Percentiles rank a stretch among this genome's conserved stretches.
These are phyloP conservation scores for Wickerhamiella hasegawae DNA, from an alignment of 805 yeast species.

Conservation along the genomic window DNA sequence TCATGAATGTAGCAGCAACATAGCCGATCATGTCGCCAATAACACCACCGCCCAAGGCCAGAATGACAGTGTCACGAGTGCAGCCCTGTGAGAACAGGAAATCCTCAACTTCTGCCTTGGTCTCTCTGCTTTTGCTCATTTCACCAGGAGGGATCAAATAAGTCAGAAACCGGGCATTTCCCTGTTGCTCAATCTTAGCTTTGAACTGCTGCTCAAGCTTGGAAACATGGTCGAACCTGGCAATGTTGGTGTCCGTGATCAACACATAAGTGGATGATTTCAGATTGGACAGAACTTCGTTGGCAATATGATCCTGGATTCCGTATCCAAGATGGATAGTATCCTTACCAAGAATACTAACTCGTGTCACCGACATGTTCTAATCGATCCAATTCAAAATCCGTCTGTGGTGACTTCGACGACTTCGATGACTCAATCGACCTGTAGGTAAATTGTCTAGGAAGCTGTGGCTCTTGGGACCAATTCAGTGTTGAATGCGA, in stretches of 20 bases:
- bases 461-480: no score
- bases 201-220: constrained; percentile 28
- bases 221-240: constrained; percentile 25
- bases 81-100: constrained; percentile 69
- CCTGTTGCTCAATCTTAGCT: not conserved
- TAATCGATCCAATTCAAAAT: no score
- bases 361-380: constrained; percentile 25
- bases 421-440: not conserved
- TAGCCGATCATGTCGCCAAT: constrained; percentile 98
- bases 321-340: constrained; percentile 82
- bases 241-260: constrained; percentile 71
- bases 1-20: constrained; percentile 98
- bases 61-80: constrained; percentile 85
- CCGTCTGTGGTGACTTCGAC: no score
- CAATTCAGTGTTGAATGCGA: no score
- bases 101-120: constrained; percentile 89
- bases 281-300: constrained; percentile 41
- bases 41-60: constrained; percentile 97
- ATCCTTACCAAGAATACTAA: constrained; percentile 65
- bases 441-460: not conserved
- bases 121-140: constrained; percentile 68
- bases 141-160: constrained; percentile 87
- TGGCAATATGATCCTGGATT: constrained; percentile 56
- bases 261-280: constrained; percentile 85
- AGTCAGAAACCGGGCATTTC: constrained; percentile 38